Evolutionary conservation across 1,284 basidiomycete species (phyloP), one percentile per base, ranked within the genome.

Genomic region (Ganoderma meredithae): DNA sequence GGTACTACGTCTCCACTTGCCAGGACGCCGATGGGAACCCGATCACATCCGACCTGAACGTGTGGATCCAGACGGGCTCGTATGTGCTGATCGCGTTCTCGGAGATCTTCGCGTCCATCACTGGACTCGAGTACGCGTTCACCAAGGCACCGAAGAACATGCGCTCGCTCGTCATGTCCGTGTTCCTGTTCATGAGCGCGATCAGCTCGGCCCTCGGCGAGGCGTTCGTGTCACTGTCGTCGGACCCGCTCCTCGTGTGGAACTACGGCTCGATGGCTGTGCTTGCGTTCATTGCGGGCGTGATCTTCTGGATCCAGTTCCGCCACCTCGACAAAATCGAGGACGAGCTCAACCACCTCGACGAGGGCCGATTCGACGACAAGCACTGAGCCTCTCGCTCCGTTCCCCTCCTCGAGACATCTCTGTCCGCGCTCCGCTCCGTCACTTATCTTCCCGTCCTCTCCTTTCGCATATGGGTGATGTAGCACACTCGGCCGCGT

Each of bases 81-180:
- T 92, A 91, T 77, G 79, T 93, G 65, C 80, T 94, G 41, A 84
- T 93, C 73, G 91, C 90, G 5, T 83, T 92, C 74, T 89, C 86
- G 74, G 90, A 94, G 82, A 95, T 97, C 76, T 86, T 97, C 64
- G 93, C 94, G 0, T 93, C 91, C 10, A 94, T 97, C 80, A 95
- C 94, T 0, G 90, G 90, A 10, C 83, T 93, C 72, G 95, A 97
- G 79, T 95, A 95, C 78, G 95, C 94, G n/a, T 95, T 93, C 83
- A 94, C 92, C 68, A 95, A 95, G 77, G 90, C 91, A 15, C 92
- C 93, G 13, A 88, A 84, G 80, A 93, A 93, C 80, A 94, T 95
- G 93, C 87, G 88, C 25, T 92, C 90, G 53, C 84, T 94, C 68
- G 91, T 95, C 68, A 93, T 92, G 89, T 81, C 86, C 53, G 72